phyloP scores from a whole-genome alignment of 177 flowering plant species.

The Vitis hybrid region DNA sequence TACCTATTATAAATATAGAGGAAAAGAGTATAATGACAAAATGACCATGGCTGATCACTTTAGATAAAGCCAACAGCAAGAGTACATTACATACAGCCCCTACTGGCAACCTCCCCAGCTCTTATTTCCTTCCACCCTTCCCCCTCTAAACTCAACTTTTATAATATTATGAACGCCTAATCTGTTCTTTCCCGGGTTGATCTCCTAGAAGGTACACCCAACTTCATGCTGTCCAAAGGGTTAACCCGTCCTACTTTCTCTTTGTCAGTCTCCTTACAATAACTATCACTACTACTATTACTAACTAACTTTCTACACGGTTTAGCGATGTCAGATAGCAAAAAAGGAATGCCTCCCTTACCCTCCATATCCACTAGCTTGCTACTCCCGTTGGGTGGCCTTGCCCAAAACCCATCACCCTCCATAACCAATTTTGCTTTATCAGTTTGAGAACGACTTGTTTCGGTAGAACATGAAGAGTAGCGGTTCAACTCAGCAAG shows the following conservation, averaged over 20 bases:
- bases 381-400: conserved; percentile 11
- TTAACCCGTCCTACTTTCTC: conserved; percentile 33
- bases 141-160: conserved; percentile 5
- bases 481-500: conserved; percentile 20
- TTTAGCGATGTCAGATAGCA: conserved; percentile 38
- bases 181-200: conserved; percentile 33
- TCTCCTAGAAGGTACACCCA: conserved; percentile 37
- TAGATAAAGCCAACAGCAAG: conserved; percentile 10
- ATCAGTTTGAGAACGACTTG: conserved; percentile 17
- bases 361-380: conserved; percentile 14
- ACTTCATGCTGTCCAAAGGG: conserved; percentile 26
- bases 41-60: conserved; percentile 16
- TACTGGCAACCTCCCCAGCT: conserved; percentile 5
- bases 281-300: conserved; percentile 32
- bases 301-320: conserved; percentile 37
- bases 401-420: conserved; percentile 8
- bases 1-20: neutral
- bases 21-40: conserved; percentile 17
- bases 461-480: conserved; percentile 21
- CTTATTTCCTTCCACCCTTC: conserved; percentile 18
- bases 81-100: conserved; percentile 24
- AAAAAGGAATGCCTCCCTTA: conserved; percentile 23
- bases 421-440: conserved; percentile 2
- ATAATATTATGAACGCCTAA: conserved; percentile 7
- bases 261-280: conserved; percentile 38